Conservation (phyloP, 176 grass and related monocot genomes). For the bread wheat (Triticum aestivum) region IWGSC_CS_RefSeq_v2.1 NC_057806.1:320806981-320807480, state of each 20-base stretch:
- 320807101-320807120: not conserved
- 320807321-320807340: not conserved
- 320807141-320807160: not conserved
- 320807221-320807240: not conserved
- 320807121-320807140: not conserved
- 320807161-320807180: not conserved
- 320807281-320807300: not conserved
- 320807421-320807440: not conserved
- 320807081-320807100: slow-evolving; percentile 30
- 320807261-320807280: not conserved
- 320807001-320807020: slow-evolving; percentile 96
- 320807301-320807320: not conserved
- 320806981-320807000: slow-evolving; percentile 95
- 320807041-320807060: slow-evolving; percentile 96
- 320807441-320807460: not conserved
- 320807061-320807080: slow-evolving; percentile 95
- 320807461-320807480: not conserved
- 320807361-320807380: not conserved
- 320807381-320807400: not conserved
- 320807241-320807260: not conserved
- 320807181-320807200: not conserved
- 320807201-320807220: not conserved
- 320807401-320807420: not conserved
- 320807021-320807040: slow-evolving; percentile 97
- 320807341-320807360: not conserved